phyloP scores from a whole-genome alignment of 139 green algal species.

The Tetraselmis striata region DNA sequence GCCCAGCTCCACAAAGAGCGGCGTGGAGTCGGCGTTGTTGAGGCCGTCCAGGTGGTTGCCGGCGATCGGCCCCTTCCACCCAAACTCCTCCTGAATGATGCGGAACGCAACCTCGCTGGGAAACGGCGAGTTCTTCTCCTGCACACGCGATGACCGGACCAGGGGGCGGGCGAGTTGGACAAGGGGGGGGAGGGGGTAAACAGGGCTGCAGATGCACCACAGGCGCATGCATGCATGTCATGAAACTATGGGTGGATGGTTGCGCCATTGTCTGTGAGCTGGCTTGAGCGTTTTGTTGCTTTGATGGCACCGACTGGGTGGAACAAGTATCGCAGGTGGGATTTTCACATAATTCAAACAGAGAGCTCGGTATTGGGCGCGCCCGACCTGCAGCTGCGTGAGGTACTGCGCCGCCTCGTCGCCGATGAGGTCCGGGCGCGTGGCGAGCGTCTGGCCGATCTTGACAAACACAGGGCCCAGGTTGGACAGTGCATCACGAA shows the following conservation, averaged over 20 bases:
- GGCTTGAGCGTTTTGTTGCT: too few species aligned
- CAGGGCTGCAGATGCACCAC: too few species aligned
- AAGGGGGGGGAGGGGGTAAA: not conserved
- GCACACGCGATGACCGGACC: not conserved
- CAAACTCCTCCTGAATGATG: not conserved
- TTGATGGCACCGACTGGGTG: too few species aligned
- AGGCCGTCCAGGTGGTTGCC: not conserved
- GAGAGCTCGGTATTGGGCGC: too few species aligned
- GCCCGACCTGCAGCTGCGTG: not conserved
- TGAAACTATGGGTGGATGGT: too few species aligned
- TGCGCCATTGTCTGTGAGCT: too few species aligned
- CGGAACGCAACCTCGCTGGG: not conserved
- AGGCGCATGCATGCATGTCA: too few species aligned
- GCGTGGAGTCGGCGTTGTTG: not conserved
- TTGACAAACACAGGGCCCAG: conserved; percentile 41
- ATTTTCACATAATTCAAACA: too few species aligned
- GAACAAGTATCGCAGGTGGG: too few species aligned
- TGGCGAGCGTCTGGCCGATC: conserved; percentile 40
- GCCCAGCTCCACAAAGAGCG: not conserved
- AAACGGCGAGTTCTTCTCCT: not conserved
- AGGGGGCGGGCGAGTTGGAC: not conserved
- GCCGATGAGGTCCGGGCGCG: conserved; percentile 6
- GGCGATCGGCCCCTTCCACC: not conserved
- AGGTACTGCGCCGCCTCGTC: not conserved
- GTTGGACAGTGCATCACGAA: not conserved